These are phyloP conservation scores for Pseudozyma thailandica DNA, from an alignment of 1,284 basidiomycete species.

Conservation along the genomic window DNA sequence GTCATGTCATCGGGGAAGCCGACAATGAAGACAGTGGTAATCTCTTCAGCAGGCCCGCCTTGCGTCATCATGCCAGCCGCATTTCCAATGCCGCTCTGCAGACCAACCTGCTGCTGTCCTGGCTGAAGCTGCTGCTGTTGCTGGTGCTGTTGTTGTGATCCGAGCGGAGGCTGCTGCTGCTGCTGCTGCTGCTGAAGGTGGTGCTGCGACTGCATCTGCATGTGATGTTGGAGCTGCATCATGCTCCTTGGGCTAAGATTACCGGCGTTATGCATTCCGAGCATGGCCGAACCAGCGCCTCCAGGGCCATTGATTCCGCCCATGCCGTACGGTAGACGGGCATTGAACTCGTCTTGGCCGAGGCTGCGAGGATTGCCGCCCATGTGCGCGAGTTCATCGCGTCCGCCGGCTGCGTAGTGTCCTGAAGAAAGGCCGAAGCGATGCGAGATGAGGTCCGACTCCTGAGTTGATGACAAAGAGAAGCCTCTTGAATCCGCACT, in stretches of 20 bases:
- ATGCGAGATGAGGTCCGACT: slow-evolving; percentile 33
- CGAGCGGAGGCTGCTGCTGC: slow-evolving; percentile 15
- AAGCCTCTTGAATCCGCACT: slow-evolving; percentile 29
- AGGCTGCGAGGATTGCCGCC: slow-evolving; percentile 32
- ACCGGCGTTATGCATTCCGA: slow-evolving; percentile 34
- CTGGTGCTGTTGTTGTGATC: slow-evolving; percentile 20
- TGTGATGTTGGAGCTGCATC: slow-evolving; percentile 58
- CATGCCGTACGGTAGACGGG: slow-evolving; percentile 17
- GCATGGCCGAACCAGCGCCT: slow-evolving; percentile 22
- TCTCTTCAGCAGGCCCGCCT: slow-evolving; percentile 75
- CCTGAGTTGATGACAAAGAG: slow-evolving; percentile 30
- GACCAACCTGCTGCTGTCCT: slow-evolving; percentile 26
- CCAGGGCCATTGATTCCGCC: not conserved
- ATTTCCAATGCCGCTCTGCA: slow-evolving; percentile 27
- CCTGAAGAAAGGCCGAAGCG: slow-evolving; percentile 43
- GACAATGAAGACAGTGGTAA: slow-evolving; percentile 97
- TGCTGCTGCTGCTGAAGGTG: slow-evolving; percentile 31
- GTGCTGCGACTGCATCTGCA: slow-evolving; percentile 54
- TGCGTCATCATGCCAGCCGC: slow-evolving; percentile 14
- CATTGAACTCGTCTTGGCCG: slow-evolving; percentile 35
- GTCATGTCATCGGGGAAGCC: slow-evolving; percentile 99
- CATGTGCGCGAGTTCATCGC: slow-evolving; percentile 31
- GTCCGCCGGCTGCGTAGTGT: slow-evolving; percentile 21
- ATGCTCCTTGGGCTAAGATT: slow-evolving; percentile 60
- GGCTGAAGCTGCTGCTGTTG: slow-evolving; percentile 3